Conservation (phyloP, 176 grass and related monocot species). For the Juncus inflexus region DNA sequence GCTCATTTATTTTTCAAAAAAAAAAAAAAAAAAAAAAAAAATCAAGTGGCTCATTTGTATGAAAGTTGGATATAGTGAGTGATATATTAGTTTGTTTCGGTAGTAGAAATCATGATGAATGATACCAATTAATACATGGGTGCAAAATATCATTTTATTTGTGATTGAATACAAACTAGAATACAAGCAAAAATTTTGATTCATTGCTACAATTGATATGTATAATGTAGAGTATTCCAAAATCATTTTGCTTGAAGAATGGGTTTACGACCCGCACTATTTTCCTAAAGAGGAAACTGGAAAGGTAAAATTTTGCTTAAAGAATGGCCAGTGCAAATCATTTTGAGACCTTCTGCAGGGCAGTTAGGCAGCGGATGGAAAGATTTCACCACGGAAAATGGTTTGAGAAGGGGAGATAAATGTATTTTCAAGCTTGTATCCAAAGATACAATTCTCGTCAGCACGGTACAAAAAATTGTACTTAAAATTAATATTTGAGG, state of each 20-base stretch:
- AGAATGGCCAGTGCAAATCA: not conserved
- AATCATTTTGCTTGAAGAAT: not conserved
- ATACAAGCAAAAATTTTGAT: not conserved
- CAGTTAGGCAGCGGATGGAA: not conserved
- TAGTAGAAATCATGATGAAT: not conserved
- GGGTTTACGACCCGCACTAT: not conserved
- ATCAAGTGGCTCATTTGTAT: too few relatives aligned
- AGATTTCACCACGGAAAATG: not conserved
- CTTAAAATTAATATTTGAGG: not conserved
- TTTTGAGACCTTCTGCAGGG: not conserved
- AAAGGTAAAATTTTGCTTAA: not conserved
- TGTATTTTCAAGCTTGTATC: not conserved
- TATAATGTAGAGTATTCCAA: not conserved
- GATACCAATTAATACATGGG: too few relatives aligned
- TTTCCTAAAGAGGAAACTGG: not conserved
- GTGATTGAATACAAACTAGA: not conserved
- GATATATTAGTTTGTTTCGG: too few relatives aligned
- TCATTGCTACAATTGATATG: not conserved
- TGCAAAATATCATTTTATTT: not conserved
- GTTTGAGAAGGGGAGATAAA: constrained; percentile 1
- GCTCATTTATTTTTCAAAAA: too few relatives aligned
- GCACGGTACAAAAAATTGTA: not conserved
- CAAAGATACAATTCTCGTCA: not conserved
- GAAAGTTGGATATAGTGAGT: too few relatives aligned
- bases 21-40: too few relatives aligned